A percentile compares a stretch with the other conserved stretches of the same genome.
These are phyloP conservation scores for Mangifera indica DNA, from an alignment of 345 rosid genomes.

Conservation along the genomic window DNA sequence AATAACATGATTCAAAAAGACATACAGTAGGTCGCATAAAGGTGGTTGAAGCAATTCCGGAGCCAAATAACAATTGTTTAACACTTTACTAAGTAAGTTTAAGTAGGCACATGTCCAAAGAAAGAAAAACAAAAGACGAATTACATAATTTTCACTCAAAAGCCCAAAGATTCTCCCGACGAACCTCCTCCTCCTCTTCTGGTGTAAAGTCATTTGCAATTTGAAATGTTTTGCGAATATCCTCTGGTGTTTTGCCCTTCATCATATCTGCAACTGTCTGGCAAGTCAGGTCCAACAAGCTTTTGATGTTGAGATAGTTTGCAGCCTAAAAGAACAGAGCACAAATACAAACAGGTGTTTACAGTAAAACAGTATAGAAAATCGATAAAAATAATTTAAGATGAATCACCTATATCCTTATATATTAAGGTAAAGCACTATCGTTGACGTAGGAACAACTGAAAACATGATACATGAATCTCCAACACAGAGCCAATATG, in stretches of 20 bases:
- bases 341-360: not conserved
- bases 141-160: constrained; percentile 46
- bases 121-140: not conserved
- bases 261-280: constrained; percentile 73
- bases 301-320: constrained; percentile 64
- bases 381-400: not conserved
- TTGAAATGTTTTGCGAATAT: constrained; percentile 54
- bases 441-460: not conserved
- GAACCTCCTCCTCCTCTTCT: constrained; percentile 69
- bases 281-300: constrained; percentile 66
- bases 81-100: not conserved
- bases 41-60: too few relatives aligned
- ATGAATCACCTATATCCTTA: not conserved
- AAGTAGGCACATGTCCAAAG: not conserved
- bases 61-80: not conserved
- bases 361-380: too few relatives aligned
- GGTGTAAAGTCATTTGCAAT: constrained; percentile 62
- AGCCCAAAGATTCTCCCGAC: constrained; percentile 75
- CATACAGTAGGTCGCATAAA: not conserved
- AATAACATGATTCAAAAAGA: constrained; percentile 4
- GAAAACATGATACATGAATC: not conserved
- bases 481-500: not conserved
- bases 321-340: constrained; percentile 52
- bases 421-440: not conserved
- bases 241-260: constrained; percentile 58